A percentile compares a stretch with the other conserved stretches of the same genome.
These are phyloP conservation scores for Eucalyptus victrix DNA, from an alignment of 345 rosid genomes.

Conservation along the genomic window DNA sequence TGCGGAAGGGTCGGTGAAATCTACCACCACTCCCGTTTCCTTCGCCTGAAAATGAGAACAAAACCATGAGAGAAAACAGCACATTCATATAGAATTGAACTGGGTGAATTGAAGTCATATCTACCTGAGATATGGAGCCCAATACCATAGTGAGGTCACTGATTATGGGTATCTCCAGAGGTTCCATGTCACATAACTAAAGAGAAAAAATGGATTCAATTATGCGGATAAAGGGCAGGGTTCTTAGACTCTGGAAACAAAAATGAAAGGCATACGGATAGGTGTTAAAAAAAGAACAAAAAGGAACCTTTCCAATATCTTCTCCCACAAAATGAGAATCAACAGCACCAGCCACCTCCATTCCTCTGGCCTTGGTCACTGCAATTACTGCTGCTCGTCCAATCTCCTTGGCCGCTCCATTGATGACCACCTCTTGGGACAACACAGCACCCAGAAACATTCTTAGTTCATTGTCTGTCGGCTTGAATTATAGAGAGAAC, in stretches of 20 bases:
- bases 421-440: slow-evolving; percentile 44
- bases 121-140: slow-evolving; percentile 95
- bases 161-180: slow-evolving; percentile 74
- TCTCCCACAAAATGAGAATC: slow-evolving; percentile 73
- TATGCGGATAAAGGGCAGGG: background rate
- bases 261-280: background rate
- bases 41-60: slow-evolving; percentile 41
- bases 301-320: slow-evolving; percentile 67
- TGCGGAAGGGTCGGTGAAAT: slow-evolving; percentile 72
- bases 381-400: slow-evolving; percentile 88
- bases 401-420: slow-evolving; percentile 94
- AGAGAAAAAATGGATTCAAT: background rate
- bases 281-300: background rate
- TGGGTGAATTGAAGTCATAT: background rate
- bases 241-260: background rate
- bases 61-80: background rate
- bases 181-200: slow-evolving; percentile 79
- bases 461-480: background rate
- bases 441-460: background rate
- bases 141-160: slow-evolving; percentile 83
- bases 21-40: slow-evolving; percentile 73
- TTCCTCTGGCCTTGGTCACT: slow-evolving; percentile 79
- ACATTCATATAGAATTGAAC: background rate
- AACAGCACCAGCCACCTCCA: slow-evolving; percentile 92
- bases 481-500: background rate